Percentiles rank a stretch among this genome's conserved stretches.
Conservation (phyloP, 306 rosid genomes). For the Oemleria cerasiformis region DNA sequence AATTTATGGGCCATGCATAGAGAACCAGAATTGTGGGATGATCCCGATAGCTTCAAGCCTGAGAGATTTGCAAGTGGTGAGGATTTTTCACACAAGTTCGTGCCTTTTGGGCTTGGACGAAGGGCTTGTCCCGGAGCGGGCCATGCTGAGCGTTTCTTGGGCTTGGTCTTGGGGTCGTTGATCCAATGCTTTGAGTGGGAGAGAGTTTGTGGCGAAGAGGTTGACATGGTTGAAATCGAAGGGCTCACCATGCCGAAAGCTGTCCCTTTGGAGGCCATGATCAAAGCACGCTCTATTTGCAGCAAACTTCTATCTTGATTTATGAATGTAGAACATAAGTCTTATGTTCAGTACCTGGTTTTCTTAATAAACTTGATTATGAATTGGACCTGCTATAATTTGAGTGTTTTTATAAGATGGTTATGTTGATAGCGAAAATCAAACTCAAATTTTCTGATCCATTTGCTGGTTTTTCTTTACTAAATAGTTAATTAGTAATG, state of each 20-base stretch:
- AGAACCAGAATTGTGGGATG: constrained; percentile 33
- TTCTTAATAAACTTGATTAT: too few relatives aligned
- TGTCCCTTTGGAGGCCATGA: not conserved
- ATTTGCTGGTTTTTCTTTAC: too few relatives aligned
- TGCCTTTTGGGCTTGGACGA: constrained; percentile 12
- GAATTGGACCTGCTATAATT: too few relatives aligned
- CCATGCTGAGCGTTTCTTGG: not conserved
- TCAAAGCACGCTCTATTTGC: not conserved
- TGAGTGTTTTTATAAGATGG: too few relatives aligned
- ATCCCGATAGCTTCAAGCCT: constrained; percentile 7
- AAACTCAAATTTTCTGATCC: too few relatives aligned
- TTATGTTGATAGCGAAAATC: too few relatives aligned
- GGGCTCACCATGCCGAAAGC: not conserved
- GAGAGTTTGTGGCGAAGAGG: not conserved
- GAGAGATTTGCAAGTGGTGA: constrained; percentile 8
- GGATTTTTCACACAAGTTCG: not conserved
- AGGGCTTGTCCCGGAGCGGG: constrained; percentile 5
- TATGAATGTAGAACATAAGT: too few relatives aligned
- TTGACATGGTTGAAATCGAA: not conserved
- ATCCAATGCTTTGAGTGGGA: constrained; percentile 19
- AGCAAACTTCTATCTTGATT: too few relatives aligned
- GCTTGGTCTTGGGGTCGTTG: constrained; percentile 11
- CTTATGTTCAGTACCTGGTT: too few relatives aligned
- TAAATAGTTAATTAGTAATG: too few relatives aligned
- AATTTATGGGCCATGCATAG: constrained; percentile 47